phyloP scores from a whole-genome alignment of 306 rosid species.

The Carpinus fangiana region DNA sequence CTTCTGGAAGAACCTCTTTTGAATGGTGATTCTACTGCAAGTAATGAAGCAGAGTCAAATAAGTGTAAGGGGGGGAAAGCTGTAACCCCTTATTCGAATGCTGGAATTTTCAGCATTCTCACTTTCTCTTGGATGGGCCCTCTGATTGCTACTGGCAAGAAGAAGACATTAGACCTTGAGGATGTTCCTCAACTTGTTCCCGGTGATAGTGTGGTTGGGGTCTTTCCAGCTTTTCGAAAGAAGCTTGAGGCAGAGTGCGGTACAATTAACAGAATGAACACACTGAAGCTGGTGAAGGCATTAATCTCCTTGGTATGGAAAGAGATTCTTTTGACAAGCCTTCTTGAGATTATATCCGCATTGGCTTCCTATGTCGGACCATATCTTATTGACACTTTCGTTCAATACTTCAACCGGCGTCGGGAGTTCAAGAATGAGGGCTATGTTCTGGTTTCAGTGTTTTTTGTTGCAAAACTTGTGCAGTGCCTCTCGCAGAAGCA shows the following conservation, averaged over 20 bases:
- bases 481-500: constrained; percentile 49
- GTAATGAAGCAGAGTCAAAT: constrained; percentile 22
- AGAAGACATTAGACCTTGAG: constrained; percentile 52
- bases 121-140: constrained; percentile 54
- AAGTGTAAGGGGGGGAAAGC: constrained; percentile 32
- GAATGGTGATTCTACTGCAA: constrained; percentile 27
- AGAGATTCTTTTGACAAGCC: constrained; percentile 33
- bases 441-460: constrained; percentile 42
- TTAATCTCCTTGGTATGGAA: constrained; percentile 40
- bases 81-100: constrained; percentile 43
- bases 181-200: constrained; percentile 56
- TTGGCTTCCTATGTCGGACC: constrained; percentile 53
- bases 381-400: constrained; percentile 45
- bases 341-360: constrained; percentile 22
- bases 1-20: constrained; percentile 47
- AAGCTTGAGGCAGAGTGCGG: constrained; percentile 39
- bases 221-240: constrained; percentile 32
- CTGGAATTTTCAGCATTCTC: constrained; percentile 48
- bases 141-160: constrained; percentile 40
- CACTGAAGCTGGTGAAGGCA: constrained; percentile 36
- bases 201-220: constrained; percentile 33
- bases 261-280: constrained; percentile 24
- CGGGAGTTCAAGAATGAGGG: constrained; percentile 39
- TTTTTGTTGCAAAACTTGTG: constrained; percentile 48
- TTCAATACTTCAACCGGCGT: constrained; percentile 47